These are phyloP conservation scores for Acrocalymma vagum DNA, from an alignment of 2,329 filamentous ascomycete species.

Conservation along the genomic window DNA sequence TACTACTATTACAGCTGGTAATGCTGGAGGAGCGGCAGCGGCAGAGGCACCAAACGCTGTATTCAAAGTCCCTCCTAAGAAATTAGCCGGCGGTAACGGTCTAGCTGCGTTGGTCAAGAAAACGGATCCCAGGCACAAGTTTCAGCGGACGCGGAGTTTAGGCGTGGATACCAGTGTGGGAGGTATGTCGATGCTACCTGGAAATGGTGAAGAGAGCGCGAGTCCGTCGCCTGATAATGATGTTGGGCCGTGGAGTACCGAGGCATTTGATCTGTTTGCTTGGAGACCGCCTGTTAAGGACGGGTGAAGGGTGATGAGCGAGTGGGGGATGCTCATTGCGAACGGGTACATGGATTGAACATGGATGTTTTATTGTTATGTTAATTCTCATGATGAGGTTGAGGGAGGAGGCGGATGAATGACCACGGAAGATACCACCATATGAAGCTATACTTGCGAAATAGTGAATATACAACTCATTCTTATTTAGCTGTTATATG, in stretches of 20 bases:
- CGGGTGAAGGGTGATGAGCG: slow-evolving; percentile 8
- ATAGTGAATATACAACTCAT: too few species aligned
- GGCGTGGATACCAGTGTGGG: slow-evolving; percentile 27
- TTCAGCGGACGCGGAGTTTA: slow-evolving; percentile 38
- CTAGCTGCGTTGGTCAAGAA: slow-evolving; percentile 37
- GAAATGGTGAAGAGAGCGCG: slow-evolving; percentile 21
- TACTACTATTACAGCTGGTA: slow-evolving; percentile 16
- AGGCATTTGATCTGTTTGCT: slow-evolving; percentile 73
- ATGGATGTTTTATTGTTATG: too few species aligned
- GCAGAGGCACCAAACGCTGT: slow-evolving; percentile 4
- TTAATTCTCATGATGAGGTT: too few species aligned
- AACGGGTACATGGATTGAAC: too few species aligned
- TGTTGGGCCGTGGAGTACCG: slow-evolving; percentile 73
- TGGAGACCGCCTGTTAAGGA: slow-evolving; percentile 59
- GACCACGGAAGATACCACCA: too few species aligned
- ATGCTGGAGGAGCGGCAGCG: not conserved
- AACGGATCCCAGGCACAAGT: slow-evolving; percentile 40
- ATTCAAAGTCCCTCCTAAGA: slow-evolving; percentile 11
- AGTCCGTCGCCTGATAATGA: slow-evolving; percentile 59
- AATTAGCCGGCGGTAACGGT: slow-evolving; percentile 23
- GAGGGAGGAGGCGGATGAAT: too few species aligned
- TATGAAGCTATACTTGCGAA: too few species aligned
- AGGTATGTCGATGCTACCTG: too few species aligned
- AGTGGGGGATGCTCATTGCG: too few species aligned
- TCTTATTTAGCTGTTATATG: too few species aligned